Base-by-base conservation (phyloP, 1,284 basidiomycete species). In the Malassezia globosa region DNA sequence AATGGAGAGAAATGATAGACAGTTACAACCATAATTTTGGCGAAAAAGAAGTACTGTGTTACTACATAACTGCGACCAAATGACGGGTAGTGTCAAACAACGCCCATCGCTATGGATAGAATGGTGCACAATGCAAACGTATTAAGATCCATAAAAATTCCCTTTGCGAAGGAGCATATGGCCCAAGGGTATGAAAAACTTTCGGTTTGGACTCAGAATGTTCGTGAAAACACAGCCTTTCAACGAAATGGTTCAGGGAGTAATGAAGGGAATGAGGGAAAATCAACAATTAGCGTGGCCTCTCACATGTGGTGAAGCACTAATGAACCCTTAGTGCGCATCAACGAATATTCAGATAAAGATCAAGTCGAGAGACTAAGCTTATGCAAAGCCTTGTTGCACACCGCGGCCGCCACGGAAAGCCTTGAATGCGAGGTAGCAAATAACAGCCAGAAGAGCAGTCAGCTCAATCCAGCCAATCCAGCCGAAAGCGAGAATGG, bases 321-420 rank as follows among this genome's bases (percentile, higher is more conserved):
- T 13, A 31, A 31, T n/a, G n/a, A n/a, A n/a, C n/a, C n/a, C n/a
- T 31, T 27, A 35, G 19, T 22, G 23, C 16, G 22, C 48, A 45
- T 37, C 48, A 51, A 51, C 48, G 22, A 45, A 27, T 41, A 41
- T 26, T 26, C 21, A 24, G 16, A 14, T 24, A 7, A n/a, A 16
- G 22, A 38, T 41, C 25, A 18, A n/a, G n/a, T 31, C n/a, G n/a
- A n/a, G n/a, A n/a, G n/a, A n/a, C n/a, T n/a, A n/a, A n/a, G n/a
- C n/a, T n/a, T n/a, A 51, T 41, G 41, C 41, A 48, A 69, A 54
- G 42, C 60, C 52, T 51, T 69, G 66, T 56, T 69, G 66, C 50
- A 68, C 46, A 29, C 60, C 61, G n/a, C 63, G 59, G 43, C 67
- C 67, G 35, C 67, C 66, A 10, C 61, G 60, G 66, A 70, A 69